A percentile compares a stretch with the other conserved stretches of the same genome.
These are phyloP conservation scores for Harrya chromipes DNA, from an alignment of 768 basidiomycete genomes.

Conservation along the genomic window DNA sequence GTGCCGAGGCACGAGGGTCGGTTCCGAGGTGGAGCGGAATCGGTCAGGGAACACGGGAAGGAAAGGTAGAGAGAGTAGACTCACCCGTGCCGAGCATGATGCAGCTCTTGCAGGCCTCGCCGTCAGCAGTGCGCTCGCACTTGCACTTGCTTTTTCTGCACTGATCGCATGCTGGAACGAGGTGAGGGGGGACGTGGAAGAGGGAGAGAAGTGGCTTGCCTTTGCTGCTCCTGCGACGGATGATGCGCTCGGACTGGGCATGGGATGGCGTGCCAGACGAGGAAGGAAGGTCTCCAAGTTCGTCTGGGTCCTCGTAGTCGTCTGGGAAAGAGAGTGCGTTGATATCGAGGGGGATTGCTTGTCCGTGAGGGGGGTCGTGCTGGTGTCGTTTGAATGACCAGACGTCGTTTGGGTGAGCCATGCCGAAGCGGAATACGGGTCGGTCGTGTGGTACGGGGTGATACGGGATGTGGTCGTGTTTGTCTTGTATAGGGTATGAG, in stretches of 20 bases:
- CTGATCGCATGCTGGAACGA: constrained; percentile 70
- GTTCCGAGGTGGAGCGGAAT: constrained; percentile 6
- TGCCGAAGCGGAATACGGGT: constrained; percentile 26
- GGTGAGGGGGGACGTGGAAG: neutral
- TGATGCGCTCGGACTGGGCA: constrained; percentile 42
- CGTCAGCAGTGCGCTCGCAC: constrained; percentile 64
- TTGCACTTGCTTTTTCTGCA: constrained; percentile 90
- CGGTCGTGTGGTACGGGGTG: neutral
- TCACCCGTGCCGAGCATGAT: constrained; percentile 67
- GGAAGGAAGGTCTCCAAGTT: constrained; percentile 46
- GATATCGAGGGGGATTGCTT: constrained; percentile 21
- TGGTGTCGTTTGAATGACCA: constrained; percentile 24
- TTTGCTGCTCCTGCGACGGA: constrained; percentile 77
- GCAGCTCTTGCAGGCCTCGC: constrained; percentile 74
- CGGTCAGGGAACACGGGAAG: constrained; percentile 9
- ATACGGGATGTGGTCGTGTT: neutral
- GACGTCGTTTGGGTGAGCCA: constrained; percentile 22
- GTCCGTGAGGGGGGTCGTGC: constrained; percentile 4
- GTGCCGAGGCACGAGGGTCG: constrained; percentile 3
- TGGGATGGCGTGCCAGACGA: constrained; percentile 22
- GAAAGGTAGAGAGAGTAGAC: constrained; percentile 18
- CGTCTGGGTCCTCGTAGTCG: constrained; percentile 61
- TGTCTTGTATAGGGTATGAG: constrained; percentile 10
- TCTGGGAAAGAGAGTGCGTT: constrained; percentile 48
- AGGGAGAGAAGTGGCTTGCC: constrained; percentile 36